A percentile compares a stretch with the other conserved stretches of the same genome.
These are phyloP conservation scores for Talaromyces liani DNA, from an alignment of 495 filamentous ascomycete species.

Conservation along the genomic window DNA sequence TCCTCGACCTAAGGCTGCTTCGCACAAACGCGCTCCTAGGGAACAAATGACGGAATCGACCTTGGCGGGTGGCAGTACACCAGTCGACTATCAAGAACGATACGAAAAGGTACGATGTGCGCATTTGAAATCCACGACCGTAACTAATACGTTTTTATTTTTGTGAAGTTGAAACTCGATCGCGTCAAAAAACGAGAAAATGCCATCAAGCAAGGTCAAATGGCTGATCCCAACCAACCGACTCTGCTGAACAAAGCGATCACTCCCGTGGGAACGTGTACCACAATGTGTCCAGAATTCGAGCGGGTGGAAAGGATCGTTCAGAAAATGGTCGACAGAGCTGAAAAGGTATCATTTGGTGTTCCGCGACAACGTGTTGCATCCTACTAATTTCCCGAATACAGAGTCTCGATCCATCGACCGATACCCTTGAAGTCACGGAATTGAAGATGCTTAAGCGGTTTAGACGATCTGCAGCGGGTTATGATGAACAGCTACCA, in stretches of 20 bases:
- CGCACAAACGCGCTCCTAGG: constrained; percentile 9
- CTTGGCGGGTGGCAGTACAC: constrained; percentile 18
- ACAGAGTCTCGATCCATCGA: constrained; percentile 30
- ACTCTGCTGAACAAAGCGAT: constrained; percentile 77
- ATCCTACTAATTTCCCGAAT: constrained; percentile 1
- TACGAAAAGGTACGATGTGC: constrained; percentile 30
- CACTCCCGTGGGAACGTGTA: constrained; percentile 79
- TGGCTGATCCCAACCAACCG: constrained; percentile 84
- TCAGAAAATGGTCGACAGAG: constrained; percentile 53
- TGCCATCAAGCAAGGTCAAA: constrained; percentile 64
- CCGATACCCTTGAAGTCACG: constrained; percentile 28
- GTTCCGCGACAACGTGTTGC: not conserved
- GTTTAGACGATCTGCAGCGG: constrained; percentile 83
- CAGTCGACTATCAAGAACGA: constrained; percentile 29
- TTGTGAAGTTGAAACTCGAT: constrained; percentile 52
- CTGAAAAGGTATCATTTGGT: constrained; percentile 43
- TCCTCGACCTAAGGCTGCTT: constrained; percentile 7
- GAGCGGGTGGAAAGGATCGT: constrained; percentile 76
- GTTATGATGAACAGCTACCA: constrained; percentile 82
- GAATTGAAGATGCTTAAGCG: constrained; percentile 73
- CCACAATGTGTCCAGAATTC: constrained; percentile 90
- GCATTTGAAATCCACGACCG: not conserved
- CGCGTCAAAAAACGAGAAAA: constrained; percentile 59
- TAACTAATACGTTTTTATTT: constrained; percentile 18
- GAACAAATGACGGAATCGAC: constrained; percentile 7